Evolutionary conservation across 768 basidiomycete species (phyloP).

Genomic region (Suillus fuscotomentosus): DNA sequence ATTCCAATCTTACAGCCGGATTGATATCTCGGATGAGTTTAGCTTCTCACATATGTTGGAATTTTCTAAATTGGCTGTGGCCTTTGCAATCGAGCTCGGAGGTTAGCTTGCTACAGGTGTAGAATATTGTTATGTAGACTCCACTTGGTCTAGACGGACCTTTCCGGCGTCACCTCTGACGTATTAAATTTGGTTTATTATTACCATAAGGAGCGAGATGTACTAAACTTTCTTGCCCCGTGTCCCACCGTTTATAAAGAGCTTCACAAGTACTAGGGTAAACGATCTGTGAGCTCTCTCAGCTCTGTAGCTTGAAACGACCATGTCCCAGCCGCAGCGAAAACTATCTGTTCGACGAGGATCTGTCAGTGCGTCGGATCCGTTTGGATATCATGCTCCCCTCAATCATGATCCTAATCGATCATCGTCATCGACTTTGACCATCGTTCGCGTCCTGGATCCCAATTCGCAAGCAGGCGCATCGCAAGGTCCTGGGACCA

Average conservation of each 20-base stretch:
- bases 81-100: constrained; percentile 75
- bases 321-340: constrained; percentile 20
- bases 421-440: constrained; percentile 61
- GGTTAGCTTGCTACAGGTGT: background rate
- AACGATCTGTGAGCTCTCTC: background rate
- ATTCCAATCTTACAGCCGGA: constrained; percentile 50
- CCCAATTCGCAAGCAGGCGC: constrained; percentile 20
- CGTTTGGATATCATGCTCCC: constrained; percentile 54
- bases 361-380: constrained; percentile 67
- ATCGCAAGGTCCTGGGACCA: background rate
- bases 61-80: constrained; percentile 82
- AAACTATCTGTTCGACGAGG: constrained; percentile 60
- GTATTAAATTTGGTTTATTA: background rate
- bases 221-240: background rate
- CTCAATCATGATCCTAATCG: constrained; percentile 53
- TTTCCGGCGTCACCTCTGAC: background rate
- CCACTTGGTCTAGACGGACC: background rate
- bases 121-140: background rate
- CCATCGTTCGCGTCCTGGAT: constrained; percentile 67
- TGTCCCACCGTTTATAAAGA: constrained; percentile 2
- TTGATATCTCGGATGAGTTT: constrained; percentile 85
- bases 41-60: constrained; percentile 88
- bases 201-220: background rate
- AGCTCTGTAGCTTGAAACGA: background rate
- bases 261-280: background rate